Evolutionary conservation across 2,329 filamentous ascomycete genomes (phyloP).

Genomic region (Epichloe uncinata): DNA sequence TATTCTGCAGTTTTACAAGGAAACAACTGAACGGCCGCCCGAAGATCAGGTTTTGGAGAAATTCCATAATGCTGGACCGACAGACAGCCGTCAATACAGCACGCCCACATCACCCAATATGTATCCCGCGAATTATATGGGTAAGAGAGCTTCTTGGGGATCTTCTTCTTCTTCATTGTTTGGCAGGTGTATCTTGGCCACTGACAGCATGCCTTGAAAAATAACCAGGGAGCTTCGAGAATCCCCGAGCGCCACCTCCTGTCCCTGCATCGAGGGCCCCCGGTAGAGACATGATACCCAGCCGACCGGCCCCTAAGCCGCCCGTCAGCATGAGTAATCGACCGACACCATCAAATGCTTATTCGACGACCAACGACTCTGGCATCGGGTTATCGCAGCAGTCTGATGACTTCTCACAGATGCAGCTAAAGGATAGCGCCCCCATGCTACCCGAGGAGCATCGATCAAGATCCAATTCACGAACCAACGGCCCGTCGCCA

Average conservation of each 20-base stretch:
- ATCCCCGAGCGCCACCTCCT: slow-evolving; percentile 83
- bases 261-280: slow-evolving; percentile 48
- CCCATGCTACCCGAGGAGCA: slow-evolving; percentile 54
- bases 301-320: slow-evolving; percentile 77
- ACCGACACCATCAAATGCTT: slow-evolving; percentile 35
- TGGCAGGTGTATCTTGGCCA: not conserved
- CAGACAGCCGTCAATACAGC: slow-evolving; percentile 33
- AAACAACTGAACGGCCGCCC: slow-evolving; percentile 66
- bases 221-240: slow-evolving; percentile 73
- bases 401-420: slow-evolving; percentile 38
- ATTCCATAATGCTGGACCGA: slow-evolving; percentile 71
- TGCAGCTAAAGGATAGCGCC: slow-evolving; percentile 38
- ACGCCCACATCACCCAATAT: slow-evolving; percentile 35
- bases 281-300: slow-evolving; percentile 52
- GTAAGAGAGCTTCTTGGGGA: slow-evolving; percentile 52
- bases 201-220: not conserved
- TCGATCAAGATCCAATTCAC: slow-evolving; percentile 53
- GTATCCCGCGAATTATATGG: slow-evolving; percentile 41
- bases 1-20: slow-evolving; percentile 94
- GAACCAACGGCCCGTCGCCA: slow-evolving; percentile 39
- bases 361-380: slow-evolving; percentile 43
- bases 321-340: slow-evolving; percentile 51
- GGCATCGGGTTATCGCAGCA: slow-evolving; percentile 48
- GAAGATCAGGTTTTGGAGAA: slow-evolving; percentile 93
- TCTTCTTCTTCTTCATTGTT: not conserved